Conservation (phyloP, 192 early-diverging fungal genomes). For the Rhizophagus sp. region DNA sequence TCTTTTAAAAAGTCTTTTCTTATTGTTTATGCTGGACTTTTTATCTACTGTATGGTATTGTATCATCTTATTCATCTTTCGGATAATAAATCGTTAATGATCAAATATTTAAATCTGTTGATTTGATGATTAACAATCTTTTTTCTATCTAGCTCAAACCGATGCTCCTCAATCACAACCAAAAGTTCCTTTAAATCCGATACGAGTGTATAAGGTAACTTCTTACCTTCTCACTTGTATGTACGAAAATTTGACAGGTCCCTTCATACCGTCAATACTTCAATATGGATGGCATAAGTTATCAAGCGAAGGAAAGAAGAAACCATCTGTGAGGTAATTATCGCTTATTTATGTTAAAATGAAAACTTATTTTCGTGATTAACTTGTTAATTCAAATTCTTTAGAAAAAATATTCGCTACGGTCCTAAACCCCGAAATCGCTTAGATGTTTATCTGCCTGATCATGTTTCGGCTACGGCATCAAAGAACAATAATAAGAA, state of each 20-base stretch:
- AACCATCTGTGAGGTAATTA: slow-evolving; percentile 7
- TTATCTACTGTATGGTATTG: slow-evolving; percentile 28
- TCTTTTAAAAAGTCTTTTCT: not conserved
- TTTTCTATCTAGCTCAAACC: slow-evolving; percentile 14
- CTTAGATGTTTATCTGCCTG: slow-evolving; percentile 12
- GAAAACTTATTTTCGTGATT: not conserved
- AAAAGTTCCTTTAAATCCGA: slow-evolving; percentile 27
- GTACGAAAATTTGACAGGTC: slow-evolving; percentile 27
- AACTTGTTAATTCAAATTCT: not conserved
- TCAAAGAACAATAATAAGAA: not conserved
- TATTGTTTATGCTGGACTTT: slow-evolving; percentile 22
- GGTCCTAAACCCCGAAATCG: slow-evolving; percentile 5
- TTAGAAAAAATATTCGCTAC: slow-evolving; percentile 21
- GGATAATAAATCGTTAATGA: too few relatives aligned
- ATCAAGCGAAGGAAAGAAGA: slow-evolving; percentile 17
- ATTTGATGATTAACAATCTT: not conserved
- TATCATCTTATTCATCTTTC: too few relatives aligned
- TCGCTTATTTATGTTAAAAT: not conserved
- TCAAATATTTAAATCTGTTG: too few relatives aligned
- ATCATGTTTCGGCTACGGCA: not conserved
- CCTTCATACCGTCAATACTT: slow-evolving; percentile 26
- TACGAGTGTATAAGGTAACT: slow-evolving; percentile 27
- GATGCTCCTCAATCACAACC: slow-evolving; percentile 24
- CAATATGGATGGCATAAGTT: slow-evolving; percentile 31
- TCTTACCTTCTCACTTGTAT: slow-evolving; percentile 14